A percentile compares a stretch with the other conserved stretches of the same genome.
These are phyloP conservation scores for fission yeast (Schizosaccharomyces pombe) DNA, from an alignment of 805 yeast genomes.

Conservation along the genomic window DNA sequence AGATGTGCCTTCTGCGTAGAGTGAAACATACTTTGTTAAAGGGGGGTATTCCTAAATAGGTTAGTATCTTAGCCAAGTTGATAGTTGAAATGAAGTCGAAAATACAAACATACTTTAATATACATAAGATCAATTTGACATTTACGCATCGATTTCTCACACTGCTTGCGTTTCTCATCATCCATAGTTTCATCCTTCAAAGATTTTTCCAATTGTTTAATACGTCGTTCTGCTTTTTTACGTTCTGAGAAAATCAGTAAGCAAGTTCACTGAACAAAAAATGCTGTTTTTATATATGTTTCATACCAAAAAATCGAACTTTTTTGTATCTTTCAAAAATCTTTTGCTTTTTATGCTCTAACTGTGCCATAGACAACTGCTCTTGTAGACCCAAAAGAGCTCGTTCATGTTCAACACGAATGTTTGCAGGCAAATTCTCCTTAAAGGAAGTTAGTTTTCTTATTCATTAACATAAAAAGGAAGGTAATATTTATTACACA, in stretches of 20 bases:
- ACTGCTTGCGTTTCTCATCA: not conserved
- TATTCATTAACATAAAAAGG: not conserved
- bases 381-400: constrained; percentile 38
- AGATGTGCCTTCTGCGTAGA: not conserved
- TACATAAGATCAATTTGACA: not conserved
- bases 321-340: constrained; percentile 62
- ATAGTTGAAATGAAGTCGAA: too few species aligned
- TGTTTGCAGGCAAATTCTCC: constrained; percentile 33
- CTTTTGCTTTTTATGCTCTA: constrained; percentile 24
- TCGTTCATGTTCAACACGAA: constrained; percentile 29
- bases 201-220: not conserved
- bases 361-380: constrained; percentile 30
- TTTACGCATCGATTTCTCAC: not conserved
- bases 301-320: constrained; percentile 48
- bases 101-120: not conserved
- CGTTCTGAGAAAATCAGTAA: not conserved
- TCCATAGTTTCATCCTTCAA: not conserved
- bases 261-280: not conserved
- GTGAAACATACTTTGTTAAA: not conserved
- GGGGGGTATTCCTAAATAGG: not conserved
- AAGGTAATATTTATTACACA: not conserved
- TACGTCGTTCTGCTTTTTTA: not conserved
- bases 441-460: constrained; percentile 12
- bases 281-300: not conserved
- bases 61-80: not conserved